Conservation (phyloP, 768 basidiomycete species). For the Phallus indusiatus region DNA sequence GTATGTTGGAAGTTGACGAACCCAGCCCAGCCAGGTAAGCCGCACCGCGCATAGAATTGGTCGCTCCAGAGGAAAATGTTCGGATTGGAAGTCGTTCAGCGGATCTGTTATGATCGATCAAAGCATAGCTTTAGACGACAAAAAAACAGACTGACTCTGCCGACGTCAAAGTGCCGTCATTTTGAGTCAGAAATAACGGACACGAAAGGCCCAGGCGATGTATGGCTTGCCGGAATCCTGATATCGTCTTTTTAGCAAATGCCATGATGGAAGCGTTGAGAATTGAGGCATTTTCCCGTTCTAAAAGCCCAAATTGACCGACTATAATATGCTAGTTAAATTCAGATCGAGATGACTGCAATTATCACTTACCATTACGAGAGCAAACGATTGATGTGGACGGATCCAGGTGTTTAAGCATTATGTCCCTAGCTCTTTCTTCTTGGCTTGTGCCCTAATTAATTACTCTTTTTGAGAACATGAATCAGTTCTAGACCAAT, state of each 20-base stretch:
- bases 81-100: slow-evolving; percentile 52
- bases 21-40: slow-evolving; percentile 43
- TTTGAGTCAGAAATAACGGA: slow-evolving; percentile 33
- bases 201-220: slow-evolving; percentile 31
- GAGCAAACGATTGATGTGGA: slow-evolving; percentile 41
- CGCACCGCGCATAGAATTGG: slow-evolving; percentile 64
- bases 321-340: slow-evolving; percentile 22
- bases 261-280: slow-evolving; percentile 54
- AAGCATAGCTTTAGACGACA: background rate
- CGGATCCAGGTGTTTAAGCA: slow-evolving; percentile 29
- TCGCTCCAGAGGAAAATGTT: slow-evolving; percentile 53
- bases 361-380: slow-evolving; percentile 29
- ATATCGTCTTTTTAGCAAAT: slow-evolving; percentile 48
- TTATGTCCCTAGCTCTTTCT: slow-evolving; percentile 33
- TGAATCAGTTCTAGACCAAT: background rate
- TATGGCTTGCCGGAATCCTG: slow-evolving; percentile 44
- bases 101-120: background rate
- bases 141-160: slow-evolving; percentile 32
- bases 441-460: slow-evolving; percentile 32
- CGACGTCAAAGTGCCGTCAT: slow-evolving; percentile 46
- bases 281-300: slow-evolving; percentile 60
- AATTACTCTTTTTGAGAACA: background rate
- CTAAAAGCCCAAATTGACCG: slow-evolving; percentile 48
- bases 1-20: slow-evolving; percentile 16
- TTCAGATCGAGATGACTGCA: background rate